Evolutionary conservation across 2,329 filamentous ascomycete species (phyloP), one percentile per base, ranked within the genome.

Genomic region (Acrodontium crateriforme): DNA sequence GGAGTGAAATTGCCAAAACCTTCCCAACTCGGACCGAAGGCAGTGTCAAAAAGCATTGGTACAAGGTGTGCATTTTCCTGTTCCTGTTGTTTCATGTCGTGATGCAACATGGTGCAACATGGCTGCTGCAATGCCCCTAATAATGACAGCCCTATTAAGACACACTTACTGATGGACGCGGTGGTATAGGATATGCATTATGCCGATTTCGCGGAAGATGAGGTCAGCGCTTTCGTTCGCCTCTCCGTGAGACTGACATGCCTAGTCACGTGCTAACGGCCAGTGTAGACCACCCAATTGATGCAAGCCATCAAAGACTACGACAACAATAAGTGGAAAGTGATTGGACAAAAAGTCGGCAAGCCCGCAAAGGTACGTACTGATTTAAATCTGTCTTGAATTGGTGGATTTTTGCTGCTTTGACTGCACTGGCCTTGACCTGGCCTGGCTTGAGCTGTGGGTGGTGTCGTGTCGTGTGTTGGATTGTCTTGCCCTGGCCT

Each of bases 11-110:
- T 50, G 89, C 87, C 44, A 95, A 95, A 75, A 85, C 91, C 46
- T 98, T 98, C 52, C 87, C 89, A 8, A 76, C 74, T 14, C 71
- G 89, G 47, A 98, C 89, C 22, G 89, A 98, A 59, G 89, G 89
- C 6, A 94, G 85, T 49, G 89, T 98, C 13, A 98, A 95, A 67
- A 98, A 95, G 60, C 89, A 98, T 55, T 98, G 89, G 87, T 95
- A 98, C 59, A 95, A 95, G 69, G 82, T 83, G 62, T 36, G 40
- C 30, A 14, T n/a, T n/a, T n/a, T n/a, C n/a, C n/a, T n/a, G n/a
- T n/a, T n/a, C n/a, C 22, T 16, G 15, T 4, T 15, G 15, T 9
- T 23, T 16, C 26, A 23, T 16, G 25, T 19, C 13, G 16, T 24
- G 18, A 21, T 18, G 31, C 34, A 11, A 37, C 16, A 22, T 23